phyloP scores from a whole-genome alignment of 768 basidiomycete genomes.

The Pisolithus albus region DNA sequence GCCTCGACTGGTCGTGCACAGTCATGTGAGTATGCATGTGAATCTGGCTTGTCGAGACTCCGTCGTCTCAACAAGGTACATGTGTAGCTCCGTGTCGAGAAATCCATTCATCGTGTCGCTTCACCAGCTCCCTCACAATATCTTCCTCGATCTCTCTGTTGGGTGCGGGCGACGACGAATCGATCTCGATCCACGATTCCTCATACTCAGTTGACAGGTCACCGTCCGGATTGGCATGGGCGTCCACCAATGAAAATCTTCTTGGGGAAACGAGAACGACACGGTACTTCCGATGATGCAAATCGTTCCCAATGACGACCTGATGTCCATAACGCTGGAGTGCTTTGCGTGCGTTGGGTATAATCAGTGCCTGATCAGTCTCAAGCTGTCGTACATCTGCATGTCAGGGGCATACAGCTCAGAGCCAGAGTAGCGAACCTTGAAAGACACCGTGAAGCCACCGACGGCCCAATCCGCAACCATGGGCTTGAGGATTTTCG shows the following conservation, averaged over 20 bases:
- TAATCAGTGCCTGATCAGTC: constrained; percentile 74
- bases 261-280: constrained; percentile 81
- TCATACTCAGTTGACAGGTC: constrained; percentile 30
- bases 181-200: constrained; percentile 63
- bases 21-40: too few relatives aligned
- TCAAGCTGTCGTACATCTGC: constrained; percentile 58
- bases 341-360: constrained; percentile 86
- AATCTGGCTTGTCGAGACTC: too few relatives aligned
- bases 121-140: constrained; percentile 71
- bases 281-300: constrained; percentile 85
- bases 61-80: too few relatives aligned
- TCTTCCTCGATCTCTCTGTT: constrained; percentile 88
- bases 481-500: constrained; percentile 89
- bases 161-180: constrained; percentile 29
- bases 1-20: too few relatives aligned
- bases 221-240: constrained; percentile 13
- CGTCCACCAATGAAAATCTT: constrained; percentile 12
- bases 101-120: constrained; percentile 71
- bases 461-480: constrained; percentile 90
- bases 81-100: background rate
- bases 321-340: constrained; percentile 95
- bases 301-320: constrained; percentile 93
- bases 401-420: background rate
- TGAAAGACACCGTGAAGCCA: constrained; percentile 95
- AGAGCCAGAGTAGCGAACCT: constrained; percentile 44